Evolutionary conservation across 768 basidiomycete species (phyloP).

Genomic region (Mycena alexandri): DNA sequence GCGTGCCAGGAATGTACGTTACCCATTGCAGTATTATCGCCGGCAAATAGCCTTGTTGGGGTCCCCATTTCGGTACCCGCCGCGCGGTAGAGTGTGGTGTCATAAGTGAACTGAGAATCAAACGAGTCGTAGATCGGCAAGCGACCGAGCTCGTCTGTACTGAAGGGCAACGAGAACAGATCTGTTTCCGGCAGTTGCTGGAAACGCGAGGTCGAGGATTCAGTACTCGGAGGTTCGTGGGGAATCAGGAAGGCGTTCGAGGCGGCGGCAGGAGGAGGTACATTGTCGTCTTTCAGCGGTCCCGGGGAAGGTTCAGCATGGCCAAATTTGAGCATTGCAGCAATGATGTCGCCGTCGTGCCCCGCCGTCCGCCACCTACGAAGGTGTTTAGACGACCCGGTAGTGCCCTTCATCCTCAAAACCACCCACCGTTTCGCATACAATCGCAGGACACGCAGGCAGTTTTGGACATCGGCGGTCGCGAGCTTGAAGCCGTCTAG

Average conservation of each 20-base stretch:
- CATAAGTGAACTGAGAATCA: background rate
- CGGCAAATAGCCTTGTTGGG: background rate
- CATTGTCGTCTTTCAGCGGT: background rate
- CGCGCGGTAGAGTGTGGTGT: background rate
- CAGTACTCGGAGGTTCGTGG: background rate
- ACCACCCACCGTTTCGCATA: constrained; percentile 10
- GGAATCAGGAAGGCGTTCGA: background rate
- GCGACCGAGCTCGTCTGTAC: background rate
- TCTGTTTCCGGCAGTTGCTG: background rate
- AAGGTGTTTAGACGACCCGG: background rate
- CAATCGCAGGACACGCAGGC: constrained; percentile 45
- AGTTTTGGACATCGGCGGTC: constrained; percentile 54
- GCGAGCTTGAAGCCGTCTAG: constrained; percentile 46
- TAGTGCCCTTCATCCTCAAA: background rate
- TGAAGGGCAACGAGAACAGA: background rate
- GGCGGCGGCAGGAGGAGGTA: background rate
- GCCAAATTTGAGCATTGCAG: constrained; percentile 18
- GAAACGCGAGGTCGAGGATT: background rate
- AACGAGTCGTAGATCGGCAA: constrained; percentile 5
- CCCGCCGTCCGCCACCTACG: constrained; percentile 19
- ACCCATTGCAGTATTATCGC: background rate
- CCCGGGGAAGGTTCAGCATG: background rate
- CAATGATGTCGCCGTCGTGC: constrained; percentile 15
- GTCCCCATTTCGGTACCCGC: background rate
- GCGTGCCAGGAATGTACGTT: background rate